Base-by-base conservation (phyloP, 805 yeast genomes). In the Metschnikowia proteae region DNA sequence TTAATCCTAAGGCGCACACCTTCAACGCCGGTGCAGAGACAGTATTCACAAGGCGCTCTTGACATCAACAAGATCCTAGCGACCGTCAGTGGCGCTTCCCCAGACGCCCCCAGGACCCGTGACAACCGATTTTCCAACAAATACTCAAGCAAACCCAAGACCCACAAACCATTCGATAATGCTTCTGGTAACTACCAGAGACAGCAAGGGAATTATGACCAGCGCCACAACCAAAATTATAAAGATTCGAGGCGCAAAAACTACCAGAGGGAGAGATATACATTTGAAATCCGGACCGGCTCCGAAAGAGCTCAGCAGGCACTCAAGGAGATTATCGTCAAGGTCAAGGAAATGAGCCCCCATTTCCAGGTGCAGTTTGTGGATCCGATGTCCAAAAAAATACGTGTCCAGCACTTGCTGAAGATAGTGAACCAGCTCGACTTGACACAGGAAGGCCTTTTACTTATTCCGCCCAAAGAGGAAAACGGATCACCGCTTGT, bases 341-440 rank as follows among this genome's bases (percentile, higher is more conserved):
- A 58, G 46, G 61, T 67, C 1, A 51, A 58, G 25, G 45, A 27
- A 7, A 22, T 42, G 2, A 57, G 56, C 41, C 53, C 62, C 3
- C 52, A 51, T 34, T 64, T 59, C 43, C 51, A 51, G 33, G 72
- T 69, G 11, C 61, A 61, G 43, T 64, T 48, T 45, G 60, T 69
- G 10, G 59, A 64, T 37, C 61, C 66, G 0, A 56, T 48, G 10
- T 54, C 56, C 11, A 62, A 63, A 17, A 59, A 60, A 36, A 45
- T 68, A 6, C 56, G 48, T 13, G 46, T 51, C 9, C 53, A 45
- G 22, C 58, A 62, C 47, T 60, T 72, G 42, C 68, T 57, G n/a
- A 64, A 65, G n/a, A 56, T 71, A 11, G 59, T 66, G 41, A 71
- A 71, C 47, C 44, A 42, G 11, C 45, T 67, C 8, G 67, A 70